phyloP scores from a whole-genome alignment of 768 basidiomycete genomes.

The Tylopilus felleus region DNA sequence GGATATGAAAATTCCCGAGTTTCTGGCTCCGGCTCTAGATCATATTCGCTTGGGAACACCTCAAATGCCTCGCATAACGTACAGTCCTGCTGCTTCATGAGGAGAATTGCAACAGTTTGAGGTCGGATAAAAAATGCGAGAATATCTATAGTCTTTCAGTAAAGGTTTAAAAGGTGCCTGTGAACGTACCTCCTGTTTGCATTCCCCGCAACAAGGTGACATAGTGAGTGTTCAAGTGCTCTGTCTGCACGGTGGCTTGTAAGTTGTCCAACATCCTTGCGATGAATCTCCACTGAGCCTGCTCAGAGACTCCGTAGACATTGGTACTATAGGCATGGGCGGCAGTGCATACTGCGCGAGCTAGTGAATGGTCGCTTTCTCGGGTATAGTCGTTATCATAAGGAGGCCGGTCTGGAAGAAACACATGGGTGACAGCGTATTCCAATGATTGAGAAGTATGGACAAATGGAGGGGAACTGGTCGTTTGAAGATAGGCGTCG shows the following conservation, averaged over 20 bases:
- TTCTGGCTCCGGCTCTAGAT: too few relatives aligned
- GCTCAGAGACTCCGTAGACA: not conserved
- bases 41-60: too few relatives aligned
- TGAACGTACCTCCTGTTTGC: not conserved
- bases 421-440: not conserved
- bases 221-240: not conserved
- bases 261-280: not conserved
- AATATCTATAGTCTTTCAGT: too few relatives aligned
- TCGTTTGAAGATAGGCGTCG: too few relatives aligned
- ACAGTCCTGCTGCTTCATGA: too few relatives aligned
- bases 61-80: too few relatives aligned
- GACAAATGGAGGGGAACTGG: not conserved
- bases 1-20: too few relatives aligned
- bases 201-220: not conserved
- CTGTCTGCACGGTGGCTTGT: not conserved
- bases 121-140: too few relatives aligned
- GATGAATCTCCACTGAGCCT: not conserved
- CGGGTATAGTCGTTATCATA: not conserved
- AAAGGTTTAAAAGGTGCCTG: too few relatives aligned
- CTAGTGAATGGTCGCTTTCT: not conserved
- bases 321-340: not conserved
- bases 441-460: not conserved
- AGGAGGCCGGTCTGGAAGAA: not conserved
- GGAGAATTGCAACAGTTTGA: too few relatives aligned
- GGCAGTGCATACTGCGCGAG: not conserved